These are phyloP conservation scores for Trichoderma harzianum DNA, from an alignment of 2,329 filamentous ascomycete genomes.

Conservation along the genomic window DNA sequence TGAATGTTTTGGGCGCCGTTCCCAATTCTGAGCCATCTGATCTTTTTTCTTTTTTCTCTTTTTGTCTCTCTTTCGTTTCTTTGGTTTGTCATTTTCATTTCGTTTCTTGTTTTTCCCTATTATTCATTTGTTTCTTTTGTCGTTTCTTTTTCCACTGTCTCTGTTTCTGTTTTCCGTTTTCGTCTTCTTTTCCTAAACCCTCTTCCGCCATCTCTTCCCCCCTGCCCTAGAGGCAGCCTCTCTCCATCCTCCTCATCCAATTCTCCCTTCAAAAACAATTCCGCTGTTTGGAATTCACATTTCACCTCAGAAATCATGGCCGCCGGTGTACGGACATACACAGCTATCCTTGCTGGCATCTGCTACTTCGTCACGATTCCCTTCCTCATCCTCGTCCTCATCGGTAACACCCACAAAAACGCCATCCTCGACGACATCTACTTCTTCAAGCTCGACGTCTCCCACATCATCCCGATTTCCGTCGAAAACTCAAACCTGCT, in stretches of 20 bases:
- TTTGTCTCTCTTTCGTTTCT: background rate
- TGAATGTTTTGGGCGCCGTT: background rate
- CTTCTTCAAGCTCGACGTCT: slow-evolving; percentile 80
- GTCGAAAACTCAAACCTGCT: slow-evolving; percentile 71
- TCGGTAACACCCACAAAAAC: slow-evolving; percentile 68
- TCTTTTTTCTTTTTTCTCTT: background rate
- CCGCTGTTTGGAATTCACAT: background rate
- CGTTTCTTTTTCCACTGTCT: background rate
- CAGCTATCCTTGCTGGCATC: slow-evolving; percentile 62
- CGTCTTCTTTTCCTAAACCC: background rate
- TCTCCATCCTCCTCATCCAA: background rate
- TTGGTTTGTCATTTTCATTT: background rate
- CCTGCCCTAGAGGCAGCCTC: background rate
- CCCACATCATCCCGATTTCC: slow-evolving; percentile 72
- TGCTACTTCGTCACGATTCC: slow-evolving; percentile 72
- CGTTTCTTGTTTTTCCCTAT: background rate
- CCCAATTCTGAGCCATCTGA: background rate
- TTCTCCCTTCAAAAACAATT: background rate
- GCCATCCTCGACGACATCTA: slow-evolving; percentile 66
- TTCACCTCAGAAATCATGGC: slow-evolving; percentile 23
- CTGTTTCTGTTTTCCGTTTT: background rate
- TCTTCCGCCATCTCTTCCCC: background rate
- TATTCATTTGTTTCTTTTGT: slow-evolving; percentile 1
- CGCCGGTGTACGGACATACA: slow-evolving; percentile 46
- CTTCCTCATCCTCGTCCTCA: slow-evolving; percentile 74